Evolutionary conservation across 164 flowering plant species (phyloP).

Genomic region (Kalanchoe fedtschenkoi): DNA sequence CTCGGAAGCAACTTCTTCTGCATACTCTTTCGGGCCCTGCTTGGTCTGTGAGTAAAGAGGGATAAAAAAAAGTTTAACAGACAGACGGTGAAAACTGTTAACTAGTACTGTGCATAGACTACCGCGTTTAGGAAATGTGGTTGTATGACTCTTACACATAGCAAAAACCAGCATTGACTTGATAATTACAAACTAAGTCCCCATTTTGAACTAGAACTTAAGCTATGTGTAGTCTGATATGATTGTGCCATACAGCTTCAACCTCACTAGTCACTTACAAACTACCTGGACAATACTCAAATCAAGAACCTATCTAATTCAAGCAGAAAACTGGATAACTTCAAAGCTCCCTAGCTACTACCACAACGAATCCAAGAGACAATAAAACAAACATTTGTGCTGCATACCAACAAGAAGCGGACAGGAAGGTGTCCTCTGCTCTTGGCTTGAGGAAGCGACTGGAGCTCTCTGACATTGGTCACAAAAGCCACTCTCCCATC

Average conservation of each 20-base stretch:
- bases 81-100: too few species aligned
- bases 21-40: slow-evolving; percentile 40
- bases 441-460: slow-evolving; percentile 21
- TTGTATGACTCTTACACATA: too few species aligned
- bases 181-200: not conserved
- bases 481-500: slow-evolving; percentile 59
- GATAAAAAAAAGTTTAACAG: not conserved
- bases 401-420: slow-evolving; percentile 57
- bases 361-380: not conserved
- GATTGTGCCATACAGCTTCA: not conserved
- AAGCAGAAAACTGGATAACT: too few species aligned
- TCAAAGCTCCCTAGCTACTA: too few species aligned
- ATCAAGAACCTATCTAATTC: not conserved
- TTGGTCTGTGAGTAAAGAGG: slow-evolving; percentile 26
- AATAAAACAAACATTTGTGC: not conserved
- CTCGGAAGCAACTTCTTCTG: slow-evolving; percentile 36
- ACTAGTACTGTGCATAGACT: too few species aligned
- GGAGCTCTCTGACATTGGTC: slow-evolving; percentile 58
- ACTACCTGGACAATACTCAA: too few species aligned
- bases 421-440: slow-evolving; percentile 71
- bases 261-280: not conserved
- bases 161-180: too few species aligned
- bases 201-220: too few species aligned
- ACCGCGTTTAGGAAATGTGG: too few species aligned
- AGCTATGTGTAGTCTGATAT: too few species aligned